These are phyloP conservation scores for Gypsophila paniculata DNA, from an alignment of 179 eudicot genomes.

Conservation along the genomic window DNA sequence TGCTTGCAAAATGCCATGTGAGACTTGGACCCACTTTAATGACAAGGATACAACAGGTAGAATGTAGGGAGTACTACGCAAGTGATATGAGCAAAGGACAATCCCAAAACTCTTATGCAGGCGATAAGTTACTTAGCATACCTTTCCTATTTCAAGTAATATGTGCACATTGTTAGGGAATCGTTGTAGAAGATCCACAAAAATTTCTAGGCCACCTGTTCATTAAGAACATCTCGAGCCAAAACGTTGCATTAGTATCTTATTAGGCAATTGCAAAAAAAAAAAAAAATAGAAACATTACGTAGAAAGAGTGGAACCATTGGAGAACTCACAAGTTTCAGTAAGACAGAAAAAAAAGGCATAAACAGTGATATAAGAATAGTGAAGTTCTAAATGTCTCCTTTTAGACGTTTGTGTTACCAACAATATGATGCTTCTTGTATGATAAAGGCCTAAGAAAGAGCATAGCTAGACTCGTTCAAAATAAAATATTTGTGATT, in stretches of 20 bases:
- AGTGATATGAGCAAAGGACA: background rate
- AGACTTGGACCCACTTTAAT: no score
- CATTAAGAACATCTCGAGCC: background rate
- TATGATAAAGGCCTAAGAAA: background rate
- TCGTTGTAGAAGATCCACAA: conserved; percentile 72
- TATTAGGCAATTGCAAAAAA: background rate
- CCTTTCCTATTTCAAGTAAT: conserved; percentile 91
- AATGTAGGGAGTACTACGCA: no score
- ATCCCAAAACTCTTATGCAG: background rate
- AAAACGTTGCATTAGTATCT: background rate
- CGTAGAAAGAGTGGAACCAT: background rate
- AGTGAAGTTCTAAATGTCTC: background rate
- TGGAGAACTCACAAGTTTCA: background rate
- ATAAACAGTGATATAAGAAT: background rate
- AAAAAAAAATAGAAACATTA: no score
- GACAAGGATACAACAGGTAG: no score
- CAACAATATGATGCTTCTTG: background rate
- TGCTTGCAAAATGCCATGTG: no score
- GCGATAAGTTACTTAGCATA: conserved; percentile 23
- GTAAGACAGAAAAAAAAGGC: background rate
- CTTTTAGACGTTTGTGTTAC: background rate
- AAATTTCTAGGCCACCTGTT: conserved; percentile 88
- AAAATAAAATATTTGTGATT: background rate
- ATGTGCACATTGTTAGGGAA: conserved; percentile 81
- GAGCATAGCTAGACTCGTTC: background rate